Base-by-base conservation (phyloP, 106 monocot species). In the Acanthochlamys bracteata region DNA sequence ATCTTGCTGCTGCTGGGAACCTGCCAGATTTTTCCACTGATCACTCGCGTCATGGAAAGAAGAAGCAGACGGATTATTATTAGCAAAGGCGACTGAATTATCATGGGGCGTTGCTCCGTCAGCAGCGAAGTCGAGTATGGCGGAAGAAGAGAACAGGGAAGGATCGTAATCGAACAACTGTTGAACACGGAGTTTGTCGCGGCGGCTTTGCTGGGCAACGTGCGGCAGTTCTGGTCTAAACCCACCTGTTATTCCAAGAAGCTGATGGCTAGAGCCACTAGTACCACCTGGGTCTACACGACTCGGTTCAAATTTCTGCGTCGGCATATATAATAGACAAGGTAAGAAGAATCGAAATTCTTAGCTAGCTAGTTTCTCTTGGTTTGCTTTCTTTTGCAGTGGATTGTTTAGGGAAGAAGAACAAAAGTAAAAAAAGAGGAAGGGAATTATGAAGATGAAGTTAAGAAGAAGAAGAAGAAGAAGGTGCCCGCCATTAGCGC, bases 171-270 rank as follows among this genome's bases (percentile, higher is more conserved):
- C 49, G 49, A 1, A 53, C 25, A 22, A 13, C 13, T 21, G 45
- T 24, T 41, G 66, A 9, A 65, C 71, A 1, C 84, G 68, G 51
- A 79, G 79, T 76, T 84, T 84, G 45, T 84, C 79, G 10, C 83
- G 75, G 26, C 83, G 79, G 69, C 66, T 79, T 49, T 83, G 83
- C 56, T 83, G 79, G 3, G 83, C 83, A 47, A 83, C 75, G 64
- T 83, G 67, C 51, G 65, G 75, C 14, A 57, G 46, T 23, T 42
- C 74, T 49, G 41, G 39, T 61, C 65, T 20, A 53, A 68, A 69
- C 41, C 49, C 49, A 46, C 49, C 49, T 45, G 21, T 59, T 56
- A 74, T 74, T 16, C 63, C 72, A 7, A 25, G 7, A 25, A 70
- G 25, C 41, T 3, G 10, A 10, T 55, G 33, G 33, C 6, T 33